Conservation (phyloP, 352 stramenopile species). For the Halophytophthora batemanensis region DNA sequence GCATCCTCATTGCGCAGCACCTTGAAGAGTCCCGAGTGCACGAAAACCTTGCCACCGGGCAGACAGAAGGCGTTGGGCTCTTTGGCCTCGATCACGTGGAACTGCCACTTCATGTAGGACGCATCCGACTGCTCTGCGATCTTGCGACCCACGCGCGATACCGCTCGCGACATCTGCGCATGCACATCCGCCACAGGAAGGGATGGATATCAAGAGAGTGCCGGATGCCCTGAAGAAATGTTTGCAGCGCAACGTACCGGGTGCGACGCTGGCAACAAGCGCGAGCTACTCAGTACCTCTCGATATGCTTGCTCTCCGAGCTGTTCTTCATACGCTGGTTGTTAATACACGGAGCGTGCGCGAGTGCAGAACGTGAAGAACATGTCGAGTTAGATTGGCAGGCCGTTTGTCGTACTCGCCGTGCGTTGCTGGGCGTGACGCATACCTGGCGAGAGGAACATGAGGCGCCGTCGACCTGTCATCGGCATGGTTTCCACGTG, state of each 20-base stretch:
- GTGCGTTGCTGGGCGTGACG: not conserved
- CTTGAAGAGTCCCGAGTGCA: constrained; percentile 73
- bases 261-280: constrained; percentile 41
- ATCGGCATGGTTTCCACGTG: constrained; percentile 67
- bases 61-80: constrained; percentile 77
- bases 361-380: no score
- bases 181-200: not conserved
- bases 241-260: constrained; percentile 25
- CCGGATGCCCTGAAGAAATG: not conserved
- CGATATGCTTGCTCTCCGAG: constrained; percentile 52
- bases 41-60: constrained; percentile 71
- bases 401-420: no score
- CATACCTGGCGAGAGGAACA: constrained; percentile 56
- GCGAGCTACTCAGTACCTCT: constrained; percentile 39
- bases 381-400: no score
- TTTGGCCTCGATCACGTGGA: constrained; percentile 61
- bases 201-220: not conserved
- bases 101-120: constrained; percentile 65
- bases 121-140: constrained; percentile 43
- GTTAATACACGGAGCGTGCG: not conserved
- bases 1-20: constrained; percentile 57
- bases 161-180: constrained; percentile 50
- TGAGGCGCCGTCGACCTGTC: constrained; percentile 50
- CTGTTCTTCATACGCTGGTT: constrained; percentile 35
- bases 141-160: constrained; percentile 51